Base-by-base conservation (phyloP, 2,329 filamentous ascomycete species). In the Hymenoscyphus linearis region DNA sequence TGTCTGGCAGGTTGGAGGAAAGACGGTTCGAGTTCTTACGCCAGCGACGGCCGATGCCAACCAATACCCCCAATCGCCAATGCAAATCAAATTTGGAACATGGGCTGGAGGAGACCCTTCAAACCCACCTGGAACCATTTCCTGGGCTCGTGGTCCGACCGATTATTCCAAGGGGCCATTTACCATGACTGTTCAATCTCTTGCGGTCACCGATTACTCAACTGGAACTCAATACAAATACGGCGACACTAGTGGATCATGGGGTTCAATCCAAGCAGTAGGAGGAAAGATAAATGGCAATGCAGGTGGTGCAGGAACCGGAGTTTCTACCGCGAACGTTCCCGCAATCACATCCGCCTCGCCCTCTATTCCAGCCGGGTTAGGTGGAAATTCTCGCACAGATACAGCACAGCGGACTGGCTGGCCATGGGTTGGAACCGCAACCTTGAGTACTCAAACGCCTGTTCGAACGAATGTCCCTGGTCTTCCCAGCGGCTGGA, bases 11-110 rank as follows among this genome's bases (percentile, higher is more conserved):
- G 90, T 96, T 64, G 90, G 89, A 72, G 90, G 88, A 60, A 84
- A 80, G 14, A 86, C 88, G 5, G 85, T 97, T 55, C 88, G 95
- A 62, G 89, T 89, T 12, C 81, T 97, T 62, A 86, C 82, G 54
- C 83, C 85, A 47, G 80, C 77, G 56, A 86, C 90, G 58, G 90
- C 93, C 62, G 83, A 87, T 64, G 72, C 79, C 60, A 81, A 80
- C 65, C 90, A 96, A 75, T 99, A 96, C 73, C 95, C 95, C 7
- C 95, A 99, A 77, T 92, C 92, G 0, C 95, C 95, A 3, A 96
- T 96, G 91, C 89, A 92, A 76, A 78, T 98, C 77, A 96, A 93
- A 76, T 86, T 98, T 69, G 95, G 95, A 63, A 80, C 89, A 60
- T 99, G 95, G 95, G 87, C 91, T 58, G 95, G 92, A 71, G 95